phyloP scores from a whole-genome alignment of 2,329 filamentous ascomycete species.

The Tympanopsis confertula region DNA sequence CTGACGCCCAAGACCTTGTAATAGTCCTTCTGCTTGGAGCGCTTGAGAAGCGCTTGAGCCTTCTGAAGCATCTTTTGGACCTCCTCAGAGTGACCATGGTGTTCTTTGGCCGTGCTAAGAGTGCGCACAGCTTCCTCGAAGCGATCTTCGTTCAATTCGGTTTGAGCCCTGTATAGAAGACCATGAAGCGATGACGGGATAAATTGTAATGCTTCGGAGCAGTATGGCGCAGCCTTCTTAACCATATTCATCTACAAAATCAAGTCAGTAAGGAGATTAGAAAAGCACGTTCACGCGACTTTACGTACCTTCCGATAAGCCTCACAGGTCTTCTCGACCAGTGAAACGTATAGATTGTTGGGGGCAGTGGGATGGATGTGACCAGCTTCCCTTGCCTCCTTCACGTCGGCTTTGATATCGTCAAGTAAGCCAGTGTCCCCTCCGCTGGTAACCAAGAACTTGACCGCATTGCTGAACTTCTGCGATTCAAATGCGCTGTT shows the following conservation, averaged over 20 bases:
- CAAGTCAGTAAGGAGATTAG: conserved; percentile 3
- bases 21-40: conserved; percentile 57
- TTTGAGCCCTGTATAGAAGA: conserved; percentile 41
- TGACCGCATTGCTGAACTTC: conserved; percentile 46
- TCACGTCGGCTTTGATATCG: conserved; percentile 43
- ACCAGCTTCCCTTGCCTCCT: conserved; percentile 33
- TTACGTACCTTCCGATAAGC: conserved; percentile 31
- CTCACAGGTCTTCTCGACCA: conserved; percentile 49
- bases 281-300: neutral
- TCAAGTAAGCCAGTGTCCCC: conserved; percentile 43
- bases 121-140: conserved; percentile 47
- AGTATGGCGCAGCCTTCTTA: conserved; percentile 45
- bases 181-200: conserved; percentile 45
- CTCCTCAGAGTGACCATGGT: conserved; percentile 35
- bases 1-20: conserved; percentile 51
- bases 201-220: conserved; percentile 40
- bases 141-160: conserved; percentile 42
- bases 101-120: conserved; percentile 45
- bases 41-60: conserved; percentile 46
- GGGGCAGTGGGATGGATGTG: conserved; percentile 46
- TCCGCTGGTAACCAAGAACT: conserved; percentile 38
- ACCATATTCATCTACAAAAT: conserved; percentile 36
- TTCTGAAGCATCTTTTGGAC: conserved; percentile 45
- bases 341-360: conserved; percentile 36
- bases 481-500: conserved; percentile 35